Evolutionary conservation across 202 grass and related monocot species (phyloP).

Genomic region (Bolboschoenoplectus hybrid): DNA sequence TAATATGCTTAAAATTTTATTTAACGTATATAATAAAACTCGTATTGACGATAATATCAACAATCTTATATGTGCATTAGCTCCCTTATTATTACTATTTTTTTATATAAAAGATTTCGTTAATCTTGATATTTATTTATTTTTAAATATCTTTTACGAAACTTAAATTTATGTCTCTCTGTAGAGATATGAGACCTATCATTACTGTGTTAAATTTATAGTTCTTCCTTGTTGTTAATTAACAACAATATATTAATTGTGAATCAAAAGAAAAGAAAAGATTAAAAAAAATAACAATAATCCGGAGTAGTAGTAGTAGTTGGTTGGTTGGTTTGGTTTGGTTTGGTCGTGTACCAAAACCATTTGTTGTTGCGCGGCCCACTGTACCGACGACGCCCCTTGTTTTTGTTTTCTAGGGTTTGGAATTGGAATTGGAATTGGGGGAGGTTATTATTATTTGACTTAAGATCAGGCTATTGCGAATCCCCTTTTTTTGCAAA

Average conservation of each 20-base stretch:
- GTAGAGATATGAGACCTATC: too few relatives aligned
- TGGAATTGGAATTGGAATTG: not conserved
- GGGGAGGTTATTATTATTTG: conserved; percentile 23
- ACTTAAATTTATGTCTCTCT: too few relatives aligned
- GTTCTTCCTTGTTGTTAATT: not conserved
- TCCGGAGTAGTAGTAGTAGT: not conserved
- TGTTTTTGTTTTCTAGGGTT: conserved; percentile 32
- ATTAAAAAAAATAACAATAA: not conserved
- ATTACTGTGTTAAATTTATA: too few relatives aligned
- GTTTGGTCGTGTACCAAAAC: conserved; percentile 11
- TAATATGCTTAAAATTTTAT: too few relatives aligned
- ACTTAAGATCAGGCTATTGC: conserved; percentile 33
- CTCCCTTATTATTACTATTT: too few relatives aligned
- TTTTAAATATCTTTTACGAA: too few relatives aligned
- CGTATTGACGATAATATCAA: too few relatives aligned
- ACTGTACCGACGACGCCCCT: conserved; percentile 22
- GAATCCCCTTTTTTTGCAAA: conserved; percentile 26
- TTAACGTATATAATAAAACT: too few relatives aligned
- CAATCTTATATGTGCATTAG: too few relatives aligned
- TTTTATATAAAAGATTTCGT: too few relatives aligned
- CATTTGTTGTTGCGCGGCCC: conserved; percentile 11
- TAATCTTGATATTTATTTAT: too few relatives aligned
- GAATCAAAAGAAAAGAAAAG: not conserved
- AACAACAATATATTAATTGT: not conserved
- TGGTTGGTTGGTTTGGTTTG: conserved; percentile 22